Conservation (phyloP, 306 rosid species). For the Sophora flavescens region DNA sequence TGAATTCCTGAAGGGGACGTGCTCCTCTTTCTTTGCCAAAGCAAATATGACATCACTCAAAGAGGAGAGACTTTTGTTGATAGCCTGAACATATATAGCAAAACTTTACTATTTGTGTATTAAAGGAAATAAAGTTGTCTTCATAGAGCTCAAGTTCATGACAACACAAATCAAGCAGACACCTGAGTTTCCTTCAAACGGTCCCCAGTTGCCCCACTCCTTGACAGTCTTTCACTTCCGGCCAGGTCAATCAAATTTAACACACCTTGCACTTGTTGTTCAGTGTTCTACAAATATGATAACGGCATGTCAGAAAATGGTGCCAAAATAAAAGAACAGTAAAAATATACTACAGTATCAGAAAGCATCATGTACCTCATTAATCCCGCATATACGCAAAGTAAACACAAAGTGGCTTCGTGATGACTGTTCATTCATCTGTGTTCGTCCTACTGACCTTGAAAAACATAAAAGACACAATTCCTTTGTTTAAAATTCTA, state of each 20-base stretch:
- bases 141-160: constrained; percentile 18
- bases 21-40: constrained; percentile 92
- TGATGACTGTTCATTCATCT: constrained; percentile 96
- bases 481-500: not conserved
- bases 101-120: constrained; percentile 20
- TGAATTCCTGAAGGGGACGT: constrained; percentile 91
- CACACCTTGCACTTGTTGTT: constrained; percentile 96
- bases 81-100: constrained; percentile 61
- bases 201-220: constrained; percentile 92
- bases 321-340: not conserved
- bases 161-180: constrained; percentile 27
- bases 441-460: constrained; percentile 95
- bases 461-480: constrained; percentile 33
- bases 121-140: not conserved
- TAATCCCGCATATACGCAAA: constrained; percentile 80
- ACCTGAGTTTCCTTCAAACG: constrained; percentile 99
- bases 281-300: constrained; percentile 63
- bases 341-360: not conserved
- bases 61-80: constrained; percentile 85
- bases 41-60: constrained; percentile 92
- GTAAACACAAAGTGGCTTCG: constrained; percentile 95
- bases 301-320: constrained; percentile 30
- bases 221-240: constrained; percentile 93
- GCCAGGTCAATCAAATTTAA: constrained; percentile 92
- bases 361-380: constrained; percentile 64